A percentile compares a stretch with the other conserved stretches of the same genome.
phyloP scores from a whole-genome alignment of 805 yeast species.

The Yamadazyma nakazawae region DNA sequence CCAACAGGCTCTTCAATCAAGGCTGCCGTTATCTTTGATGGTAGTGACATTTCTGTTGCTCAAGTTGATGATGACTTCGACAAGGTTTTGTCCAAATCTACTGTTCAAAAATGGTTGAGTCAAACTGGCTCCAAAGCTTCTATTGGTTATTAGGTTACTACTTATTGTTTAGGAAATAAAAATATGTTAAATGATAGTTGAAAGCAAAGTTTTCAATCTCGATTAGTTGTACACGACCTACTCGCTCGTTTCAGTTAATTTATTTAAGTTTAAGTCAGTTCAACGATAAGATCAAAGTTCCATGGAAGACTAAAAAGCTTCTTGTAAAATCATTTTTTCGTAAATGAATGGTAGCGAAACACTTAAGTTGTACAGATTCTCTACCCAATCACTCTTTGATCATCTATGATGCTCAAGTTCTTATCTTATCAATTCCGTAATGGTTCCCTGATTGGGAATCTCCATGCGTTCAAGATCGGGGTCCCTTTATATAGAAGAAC shows the following conservation, averaged over 20 bases:
- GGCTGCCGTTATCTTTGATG: conserved; percentile 82
- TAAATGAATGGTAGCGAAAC: too few species aligned
- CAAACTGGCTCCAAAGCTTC: conserved; percentile 43
- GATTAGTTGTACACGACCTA: not conserved
- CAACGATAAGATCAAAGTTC: too few species aligned
- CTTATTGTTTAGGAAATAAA: conserved; percentile 1
- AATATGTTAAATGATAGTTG: not conserved
- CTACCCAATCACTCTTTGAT: too few species aligned
- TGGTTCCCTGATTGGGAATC: not conserved
- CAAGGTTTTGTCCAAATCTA: conserved; percentile 33
- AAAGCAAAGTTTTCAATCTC: too few species aligned
- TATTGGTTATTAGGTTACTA: conserved; percentile 8
- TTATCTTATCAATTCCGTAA: not conserved
- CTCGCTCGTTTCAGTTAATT: too few species aligned
- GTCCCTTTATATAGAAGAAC: too few species aligned
- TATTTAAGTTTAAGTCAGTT: too few species aligned
- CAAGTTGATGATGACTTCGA: conserved; percentile 59
- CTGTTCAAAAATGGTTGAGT: conserved; percentile 59
- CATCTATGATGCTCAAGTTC: too few species aligned
- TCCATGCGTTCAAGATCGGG: not conserved
- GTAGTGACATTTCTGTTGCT: conserved; percentile 56
- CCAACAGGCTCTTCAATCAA: conserved; percentile 75
- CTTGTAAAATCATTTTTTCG: too few species aligned
- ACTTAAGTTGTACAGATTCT: too few species aligned
- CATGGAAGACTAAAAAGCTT: too few species aligned